Evolutionary conservation across 164 flowering plant species (phyloP), one percentile per base, ranked within the genome.

Genomic region (Berberis thunbergii): DNA sequence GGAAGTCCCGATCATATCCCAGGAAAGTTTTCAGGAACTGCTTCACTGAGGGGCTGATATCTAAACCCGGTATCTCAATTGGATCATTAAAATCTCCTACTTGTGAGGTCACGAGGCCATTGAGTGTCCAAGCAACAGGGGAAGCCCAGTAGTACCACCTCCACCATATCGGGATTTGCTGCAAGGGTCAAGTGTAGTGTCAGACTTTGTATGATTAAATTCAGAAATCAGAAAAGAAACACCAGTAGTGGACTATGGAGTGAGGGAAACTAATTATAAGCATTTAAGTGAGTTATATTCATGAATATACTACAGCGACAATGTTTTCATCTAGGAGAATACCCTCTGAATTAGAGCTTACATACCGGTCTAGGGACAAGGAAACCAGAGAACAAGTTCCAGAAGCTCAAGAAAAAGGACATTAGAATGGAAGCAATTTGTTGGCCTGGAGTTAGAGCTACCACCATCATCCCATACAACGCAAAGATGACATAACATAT

Each of bases 371-470:
- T 71, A 8, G 87, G 77, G 54, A 83, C 73, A 63, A 83, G 76
- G 65, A 81, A 83, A 54, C 84, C 84, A n/a, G 84, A 79, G 83
- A 83, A 81, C 70, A 83, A 70, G 60, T 81, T 79, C 87, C 87
- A 83, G 57, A 83, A 72, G 73, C 69, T 76, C 44, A 81, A 60
- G 78, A 81, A 81, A 74, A 83, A 83, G 12, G 80, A 74, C 83
- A 79, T 76, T 62, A 65, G 57, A 70, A 83, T 72, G 43, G 80
- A 81, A 57, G 87, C 87, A 59, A 81, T 69, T 59, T 79, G 84
- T 65, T 65, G 64, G 58, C 73, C 76, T 39, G 84, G 84, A 45
- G 84, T 81, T 60, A 81, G 74, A 10, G 87, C 83, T 9, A 81
- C 80, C 44, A 76, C 64, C 84, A 83, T 78, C 87, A 80, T 81